Conservation (phyloP, 2,329 filamentous ascomycete species). For the Teratosphaeria epicoccoides region DNA sequence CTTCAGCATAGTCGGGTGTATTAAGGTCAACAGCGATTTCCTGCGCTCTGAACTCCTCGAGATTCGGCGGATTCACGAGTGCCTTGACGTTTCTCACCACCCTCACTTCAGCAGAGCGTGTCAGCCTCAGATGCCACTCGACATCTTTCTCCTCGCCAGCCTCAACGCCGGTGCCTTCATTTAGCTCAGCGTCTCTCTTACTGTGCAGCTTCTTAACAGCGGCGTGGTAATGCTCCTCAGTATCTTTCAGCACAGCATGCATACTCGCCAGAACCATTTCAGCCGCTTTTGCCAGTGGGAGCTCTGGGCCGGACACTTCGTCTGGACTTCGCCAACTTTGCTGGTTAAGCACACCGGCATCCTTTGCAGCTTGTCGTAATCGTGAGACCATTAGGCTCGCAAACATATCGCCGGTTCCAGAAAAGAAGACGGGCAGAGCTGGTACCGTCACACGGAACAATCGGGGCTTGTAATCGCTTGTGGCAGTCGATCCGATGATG, state of each 20-base stretch:
- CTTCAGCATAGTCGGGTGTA: not conserved
- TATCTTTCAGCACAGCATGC: conserved; percentile 69
- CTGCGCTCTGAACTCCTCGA: conserved; percentile 49
- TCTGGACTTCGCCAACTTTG: conserved; percentile 70
- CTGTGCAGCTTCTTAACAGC: conserved; percentile 42
- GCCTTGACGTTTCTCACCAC: conserved; percentile 65
- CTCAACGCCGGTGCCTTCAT: conserved; percentile 32
- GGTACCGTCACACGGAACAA: conserved; percentile 83
- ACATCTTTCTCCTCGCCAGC: conserved; percentile 39
- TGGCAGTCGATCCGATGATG: conserved; percentile 68
- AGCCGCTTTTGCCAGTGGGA: conserved; percentile 73
- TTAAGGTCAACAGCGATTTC: conserved; percentile 15
- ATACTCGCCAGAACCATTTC: conserved; percentile 87
- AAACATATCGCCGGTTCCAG: conserved; percentile 97
- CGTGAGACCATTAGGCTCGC: conserved; percentile 80
- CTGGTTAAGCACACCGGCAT: conserved; percentile 41
- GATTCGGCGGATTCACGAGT: conserved; percentile 56
- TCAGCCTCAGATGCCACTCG: conserved; percentile 56
- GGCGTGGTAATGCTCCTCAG: conserved; percentile 52
- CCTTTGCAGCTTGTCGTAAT: conserved; percentile 67
- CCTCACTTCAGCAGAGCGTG: conserved; percentile 79
- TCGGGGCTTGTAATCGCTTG: conserved; percentile 54
- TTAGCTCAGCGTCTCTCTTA: conserved; percentile 36
- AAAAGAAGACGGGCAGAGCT: conserved; percentile 84
- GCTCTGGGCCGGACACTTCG: conserved; percentile 52